A percentile compares a stretch with the other conserved stretches of the same genome.
phyloP scores from a whole-genome alignment of 257 asterid genomes.

The Solanum appendiculatum region DNA sequence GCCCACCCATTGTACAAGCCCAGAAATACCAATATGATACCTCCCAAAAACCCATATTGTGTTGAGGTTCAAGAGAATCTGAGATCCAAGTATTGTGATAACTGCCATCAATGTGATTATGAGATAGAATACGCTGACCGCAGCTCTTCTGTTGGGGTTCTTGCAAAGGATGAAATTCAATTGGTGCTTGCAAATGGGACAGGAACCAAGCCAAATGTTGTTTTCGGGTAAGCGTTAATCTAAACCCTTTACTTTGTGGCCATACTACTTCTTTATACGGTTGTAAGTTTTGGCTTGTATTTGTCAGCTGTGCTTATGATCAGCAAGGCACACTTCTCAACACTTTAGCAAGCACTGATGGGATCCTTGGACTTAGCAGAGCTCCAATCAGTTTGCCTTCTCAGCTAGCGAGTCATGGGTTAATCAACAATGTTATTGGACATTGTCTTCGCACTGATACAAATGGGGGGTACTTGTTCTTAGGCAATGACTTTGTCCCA shows the following conservation, averaged over 20 bases:
- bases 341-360: constrained; percentile 59
- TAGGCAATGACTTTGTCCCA: constrained; percentile 69
- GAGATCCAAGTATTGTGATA: constrained; percentile 18
- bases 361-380: constrained; percentile 67
- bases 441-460: constrained; percentile 55
- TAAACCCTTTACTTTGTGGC: neutral
- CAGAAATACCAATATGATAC: constrained; percentile 27
- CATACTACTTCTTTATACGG: neutral
- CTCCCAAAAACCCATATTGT: constrained; percentile 45
- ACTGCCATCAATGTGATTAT: constrained; percentile 68
- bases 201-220: constrained; percentile 27
- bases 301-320: constrained; percentile 65
- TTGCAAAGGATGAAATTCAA: constrained; percentile 49
- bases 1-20: constrained; percentile 77
- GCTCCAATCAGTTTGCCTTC: constrained; percentile 64
- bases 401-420: constrained; percentile 51
- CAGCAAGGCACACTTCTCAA: constrained; percentile 68
- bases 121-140: constrained; percentile 74
- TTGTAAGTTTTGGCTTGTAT: constrained; percentile 1
- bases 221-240: constrained; percentile 45
- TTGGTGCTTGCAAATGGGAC: constrained; percentile 57
- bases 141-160: constrained; percentile 74
- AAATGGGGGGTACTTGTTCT: constrained; percentile 59
- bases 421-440: constrained; percentile 50
- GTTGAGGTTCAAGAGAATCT: constrained; percentile 35